Evolutionary conservation across 148 eudicot genomes (phyloP).

Genomic region (Rhododendron williamsianum): DNA sequence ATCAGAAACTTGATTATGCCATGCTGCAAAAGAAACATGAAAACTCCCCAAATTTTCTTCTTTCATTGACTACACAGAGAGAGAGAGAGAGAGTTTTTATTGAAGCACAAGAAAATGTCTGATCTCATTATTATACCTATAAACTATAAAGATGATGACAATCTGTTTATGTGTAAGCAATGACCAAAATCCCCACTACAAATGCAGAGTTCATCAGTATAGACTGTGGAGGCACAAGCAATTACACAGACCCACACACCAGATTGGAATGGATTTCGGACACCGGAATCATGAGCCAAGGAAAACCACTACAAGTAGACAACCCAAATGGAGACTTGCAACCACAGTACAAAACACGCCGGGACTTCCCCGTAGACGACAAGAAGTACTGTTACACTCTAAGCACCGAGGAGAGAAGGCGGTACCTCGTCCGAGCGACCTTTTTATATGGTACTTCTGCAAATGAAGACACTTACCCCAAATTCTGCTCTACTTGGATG

Average conservation of each 20-base stretch:
- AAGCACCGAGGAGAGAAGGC: constrained; percentile 59
- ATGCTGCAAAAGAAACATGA: not conserved
- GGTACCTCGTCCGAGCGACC: constrained; percentile 77
- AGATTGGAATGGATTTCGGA: constrained; percentile 75
- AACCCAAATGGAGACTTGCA: constrained; percentile 28
- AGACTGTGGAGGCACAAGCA: constrained; percentile 80
- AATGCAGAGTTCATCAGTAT: constrained; percentile 88
- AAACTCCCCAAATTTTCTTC: not conserved
- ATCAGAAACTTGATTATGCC: not conserved
- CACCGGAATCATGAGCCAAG: constrained; percentile 39
- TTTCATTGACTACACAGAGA: not conserved
- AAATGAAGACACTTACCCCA: constrained; percentile 53
- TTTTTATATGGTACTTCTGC: constrained; percentile 67
- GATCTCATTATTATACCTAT: not conserved
- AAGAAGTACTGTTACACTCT: constrained; percentile 75
- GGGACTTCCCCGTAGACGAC: constrained; percentile 71
- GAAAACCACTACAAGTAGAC: constrained; percentile 34
- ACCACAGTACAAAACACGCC: constrained; percentile 45
- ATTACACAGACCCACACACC: constrained; percentile 63
- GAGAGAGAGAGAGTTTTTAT: not conserved
- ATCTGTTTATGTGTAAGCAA: not conserved
- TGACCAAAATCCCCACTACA: not conserved
- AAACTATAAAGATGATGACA: not conserved
- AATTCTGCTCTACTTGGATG: constrained; percentile 83
- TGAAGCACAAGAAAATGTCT: not conserved